Conservation (phyloP, 257 asterid species). For the Nicotiana attenuata region DNA sequence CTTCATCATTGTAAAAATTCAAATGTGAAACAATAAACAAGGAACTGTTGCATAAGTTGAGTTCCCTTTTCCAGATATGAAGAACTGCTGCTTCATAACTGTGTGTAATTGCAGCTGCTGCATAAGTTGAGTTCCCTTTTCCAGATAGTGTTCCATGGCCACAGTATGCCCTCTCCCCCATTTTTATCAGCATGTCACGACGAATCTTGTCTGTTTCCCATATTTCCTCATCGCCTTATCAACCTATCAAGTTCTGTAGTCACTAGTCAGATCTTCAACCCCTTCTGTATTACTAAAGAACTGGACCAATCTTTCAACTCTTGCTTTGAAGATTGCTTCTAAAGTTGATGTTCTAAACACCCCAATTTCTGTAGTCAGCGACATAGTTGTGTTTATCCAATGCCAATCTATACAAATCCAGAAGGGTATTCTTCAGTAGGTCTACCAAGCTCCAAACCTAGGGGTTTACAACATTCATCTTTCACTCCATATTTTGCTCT, state of each 20-base stretch:
- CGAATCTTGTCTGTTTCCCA: neutral
- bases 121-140: neutral
- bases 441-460: neutral
- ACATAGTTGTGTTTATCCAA: neutral
- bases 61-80: no score
- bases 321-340: no score
- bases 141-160: no score
- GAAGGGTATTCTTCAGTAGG: neutral
- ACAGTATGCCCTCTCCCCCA: no score
- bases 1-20: no score
- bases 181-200: no score
- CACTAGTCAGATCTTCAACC: neutral
- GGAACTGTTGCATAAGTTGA: no score
- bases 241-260: neutral
- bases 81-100: no score
- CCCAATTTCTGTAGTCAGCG: neutral
- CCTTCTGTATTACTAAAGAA: neutral
- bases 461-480: neutral
- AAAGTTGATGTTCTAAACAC: neutral
- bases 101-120: neutral
- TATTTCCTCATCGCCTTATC: neutral
- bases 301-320: neutral
- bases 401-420: neutral
- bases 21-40: no score
- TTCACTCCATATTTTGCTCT: neutral